Evolutionary conservation across 345 rosid genomes (phyloP).

Genomic region (Pistacia atlantica): DNA sequence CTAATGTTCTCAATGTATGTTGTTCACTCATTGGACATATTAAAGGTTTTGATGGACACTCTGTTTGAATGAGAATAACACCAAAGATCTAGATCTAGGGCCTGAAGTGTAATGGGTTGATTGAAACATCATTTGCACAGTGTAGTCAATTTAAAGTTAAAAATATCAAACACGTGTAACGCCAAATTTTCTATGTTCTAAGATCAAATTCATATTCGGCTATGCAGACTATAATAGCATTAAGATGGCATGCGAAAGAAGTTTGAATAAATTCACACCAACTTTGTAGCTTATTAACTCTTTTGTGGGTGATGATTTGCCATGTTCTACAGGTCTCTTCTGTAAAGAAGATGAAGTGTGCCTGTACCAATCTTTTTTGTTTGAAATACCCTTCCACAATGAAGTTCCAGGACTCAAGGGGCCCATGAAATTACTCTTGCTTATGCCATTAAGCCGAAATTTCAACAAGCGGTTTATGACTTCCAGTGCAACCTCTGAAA

Average conservation of each 20-base stretch:
- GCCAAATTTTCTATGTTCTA: too few species aligned
- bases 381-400: constrained; percentile 73
- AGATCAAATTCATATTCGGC: too few species aligned
- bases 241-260: background rate
- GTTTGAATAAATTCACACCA: too few species aligned
- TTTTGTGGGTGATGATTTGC: background rate
- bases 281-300: background rate
- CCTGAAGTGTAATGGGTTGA: background rate
- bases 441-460: constrained; percentile 61
- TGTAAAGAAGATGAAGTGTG: constrained; percentile 97
- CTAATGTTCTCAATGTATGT: background rate
- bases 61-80: background rate
- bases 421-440: constrained; percentile 41
- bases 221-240: too few species aligned
- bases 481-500: too few species aligned
- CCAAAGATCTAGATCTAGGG: background rate
- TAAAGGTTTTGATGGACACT: background rate
- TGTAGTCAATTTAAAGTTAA: background rate
- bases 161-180: too few species aligned
- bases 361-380: constrained; percentile 80
- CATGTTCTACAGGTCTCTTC: constrained; percentile 53
- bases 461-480: too few species aligned
- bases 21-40: background rate
- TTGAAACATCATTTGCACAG: background rate
- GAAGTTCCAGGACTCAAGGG: constrained; percentile 28